phyloP scores from a whole-genome alignment of 768 basidiomycete genomes.

The Artomyces pyxidatus region DNA sequence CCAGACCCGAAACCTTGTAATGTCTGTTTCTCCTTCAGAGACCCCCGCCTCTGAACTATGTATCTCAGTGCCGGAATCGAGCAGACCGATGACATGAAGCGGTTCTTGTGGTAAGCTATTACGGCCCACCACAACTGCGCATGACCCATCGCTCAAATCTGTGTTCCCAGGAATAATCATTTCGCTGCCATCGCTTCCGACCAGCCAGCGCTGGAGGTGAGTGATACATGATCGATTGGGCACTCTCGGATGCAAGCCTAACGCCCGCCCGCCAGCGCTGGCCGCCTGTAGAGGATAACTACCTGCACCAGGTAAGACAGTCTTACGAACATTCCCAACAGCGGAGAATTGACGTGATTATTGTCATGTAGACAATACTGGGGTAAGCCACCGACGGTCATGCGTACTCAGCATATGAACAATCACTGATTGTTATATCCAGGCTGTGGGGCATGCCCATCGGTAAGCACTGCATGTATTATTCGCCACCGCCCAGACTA shows the following conservation, averaged over 20 bases:
- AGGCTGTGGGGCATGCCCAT: constrained; percentile 73
- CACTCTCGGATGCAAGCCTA: background rate
- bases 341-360: background rate
- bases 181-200: constrained; percentile 65
- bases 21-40: constrained; percentile 20
- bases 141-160: background rate
- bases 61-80: constrained; percentile 53
- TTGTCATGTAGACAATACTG: constrained; percentile 40
- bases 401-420: background rate
- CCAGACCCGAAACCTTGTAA: constrained; percentile 45
- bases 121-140: background rate
- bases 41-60: background rate
- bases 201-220: constrained; percentile 56
- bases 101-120: constrained; percentile 52
- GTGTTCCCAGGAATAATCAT: constrained; percentile 52
- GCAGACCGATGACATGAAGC: constrained; percentile 62
- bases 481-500: background rate
- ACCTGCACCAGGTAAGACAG: constrained; percentile 47
- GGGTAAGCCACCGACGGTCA: constrained; percentile 34
- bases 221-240: background rate
- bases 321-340: background rate
- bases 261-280: constrained; percentile 33
- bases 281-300: constrained; percentile 36
- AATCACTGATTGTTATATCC: background rate
- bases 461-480: constrained; percentile 27